Evolutionary conservation across 768 basidiomycete genomes (phyloP), one percentile per base, ranked within the genome.

Genomic region (Pleurotus ostreatus): DNA sequence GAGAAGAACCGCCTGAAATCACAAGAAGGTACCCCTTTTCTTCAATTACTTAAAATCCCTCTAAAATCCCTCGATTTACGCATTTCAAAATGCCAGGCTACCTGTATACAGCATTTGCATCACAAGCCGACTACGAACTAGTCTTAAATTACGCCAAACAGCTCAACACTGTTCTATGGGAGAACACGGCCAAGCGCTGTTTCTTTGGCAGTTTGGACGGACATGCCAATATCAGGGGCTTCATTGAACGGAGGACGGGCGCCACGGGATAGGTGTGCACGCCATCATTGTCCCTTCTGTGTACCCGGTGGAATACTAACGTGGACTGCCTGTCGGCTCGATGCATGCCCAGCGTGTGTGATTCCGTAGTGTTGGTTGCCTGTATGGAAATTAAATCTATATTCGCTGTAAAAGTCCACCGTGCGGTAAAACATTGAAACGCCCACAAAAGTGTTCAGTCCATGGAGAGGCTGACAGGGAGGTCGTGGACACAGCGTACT

Each of bases 1-100:
- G 97, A 98, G 74, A 83, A 89, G 70, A 94, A 97, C 68, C 83
- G 97, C 53, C 76, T 98, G 8, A 88, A 90, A 64, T 87, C 90
- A 41, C 78, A 86, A 68, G 91, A 96, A 80, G 93, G 95, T 93
- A 66, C 56, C 74, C 68, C 61, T 55, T 51, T 37, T 55, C 61
- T 16, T 55, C 56, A 18, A 40, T 57, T 59, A 51, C 52, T 60
- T 62, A 59, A 34, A 61, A 49, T 55, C 55, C 63, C 60, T 62
- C 61, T 58, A 55, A 64, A 65, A 59, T 61, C 63, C 61, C 22
- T 16, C n/a, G 23, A 30, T 26, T 25, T 44, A 18, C 18, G 44
- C 47, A 51, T n/a, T 20, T 54, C 2, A 8, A 11, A 6, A 46
- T 45, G 8, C 25, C 71, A 92, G 93, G 92, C 39, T 93, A 86